Evolutionary conservation across 2,329 filamentous ascomycete genomes (phyloP), one percentile per base, ranked within the genome.

Genomic region (Xylaria sp.): DNA sequence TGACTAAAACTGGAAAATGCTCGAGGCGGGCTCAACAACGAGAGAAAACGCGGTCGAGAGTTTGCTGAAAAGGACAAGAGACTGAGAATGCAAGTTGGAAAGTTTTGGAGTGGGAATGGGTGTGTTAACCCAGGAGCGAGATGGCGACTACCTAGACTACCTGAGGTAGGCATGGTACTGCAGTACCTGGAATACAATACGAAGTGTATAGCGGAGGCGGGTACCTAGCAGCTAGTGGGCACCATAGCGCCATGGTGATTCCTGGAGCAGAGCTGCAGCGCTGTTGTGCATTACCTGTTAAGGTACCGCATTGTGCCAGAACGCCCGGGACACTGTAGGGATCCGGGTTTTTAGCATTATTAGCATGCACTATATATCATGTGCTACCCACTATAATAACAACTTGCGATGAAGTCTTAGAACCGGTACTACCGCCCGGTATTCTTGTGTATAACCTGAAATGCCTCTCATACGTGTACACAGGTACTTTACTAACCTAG

Each of bases 51-150:
- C 51, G 53, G 66, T 63, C 38, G 61, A 54, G 68, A 68, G 63
- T 68, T 28, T 71, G 69, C 66, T 72, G 53, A 54, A 69, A 23
- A 65, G 60, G 61, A 51, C 46, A 38, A 26, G 40, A 71, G 66
- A 63, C 65, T 71, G 71, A 63, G 69, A 71, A 63, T 63, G 63
- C 63, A 26, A 57, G 61, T 40, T 51, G 63, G 69, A 59, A 68
- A 48, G 62, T 65, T 67, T 70, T 59, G 60, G 66, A 64, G 60
- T 56, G 59, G 66, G 48, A 62, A 64, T 62, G 59, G 48, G 44
- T 44, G 48, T 48, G 65, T 58, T 70, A 53, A 58, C 53, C 23
- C 13, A 63, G 42, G 59, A 66, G 59, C 33, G 66, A 62, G 59
- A 57, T 62, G 61, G 61, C 66, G 44, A 51, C 66, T n/a, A n/a